Percentiles rank a stretch among this genome's conserved stretches.
Evolutionary conservation across 108 stramenopile species (phyloP).

Genomic region (Mayamaea pseudoterrestris): DNA sequence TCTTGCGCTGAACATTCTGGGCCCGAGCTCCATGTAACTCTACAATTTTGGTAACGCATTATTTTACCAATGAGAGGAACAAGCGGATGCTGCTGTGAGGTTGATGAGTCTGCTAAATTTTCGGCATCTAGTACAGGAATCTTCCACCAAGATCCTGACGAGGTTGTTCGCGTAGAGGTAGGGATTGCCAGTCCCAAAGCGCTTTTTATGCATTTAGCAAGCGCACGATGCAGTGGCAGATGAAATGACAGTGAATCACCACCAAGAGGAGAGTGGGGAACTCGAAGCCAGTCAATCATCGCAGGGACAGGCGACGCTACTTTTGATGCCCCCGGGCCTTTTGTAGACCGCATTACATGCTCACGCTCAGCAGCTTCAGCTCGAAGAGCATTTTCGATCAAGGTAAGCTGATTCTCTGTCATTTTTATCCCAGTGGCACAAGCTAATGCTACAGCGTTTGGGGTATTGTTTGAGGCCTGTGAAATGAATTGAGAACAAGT

Average conservation of each 20-base stretch:
- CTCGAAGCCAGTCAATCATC: conserved; percentile 80
- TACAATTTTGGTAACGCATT: conserved; percentile 70
- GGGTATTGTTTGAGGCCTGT: conserved; percentile 7
- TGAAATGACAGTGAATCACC: conserved; percentile 83
- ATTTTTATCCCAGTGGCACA: conserved; percentile 78
- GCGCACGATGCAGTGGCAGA: conserved; percentile 72
- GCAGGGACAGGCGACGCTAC: conserved; percentile 36
- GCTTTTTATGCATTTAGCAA: conserved; percentile 62
- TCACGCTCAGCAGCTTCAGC: conserved; percentile 29
- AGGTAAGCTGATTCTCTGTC: conserved; percentile 63
- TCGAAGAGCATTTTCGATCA: conserved; percentile 67
- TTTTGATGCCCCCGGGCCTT: neutral
- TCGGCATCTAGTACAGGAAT: conserved; percentile 67
- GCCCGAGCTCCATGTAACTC: conserved; percentile 78
- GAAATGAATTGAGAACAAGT: conserved; percentile 41
- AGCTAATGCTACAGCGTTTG: conserved; percentile 52
- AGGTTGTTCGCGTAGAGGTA: conserved; percentile 25
- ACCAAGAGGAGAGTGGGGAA: conserved; percentile 75
- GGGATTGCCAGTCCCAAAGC: conserved; percentile 64
- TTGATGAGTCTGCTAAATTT: neutral
- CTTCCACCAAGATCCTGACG: conserved; percentile 69
- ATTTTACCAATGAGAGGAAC: conserved; percentile 54
- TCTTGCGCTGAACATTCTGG: conserved; percentile 71
- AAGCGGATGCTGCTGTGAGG: conserved; percentile 37
- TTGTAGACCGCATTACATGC: neutral